A percentile compares a stretch with the other conserved stretches of the same genome.
These are phyloP conservation scores for Knoxdaviesia capensis DNA, from an alignment of 2,329 filamentous ascomycete genomes.

Conservation along the genomic window DNA sequence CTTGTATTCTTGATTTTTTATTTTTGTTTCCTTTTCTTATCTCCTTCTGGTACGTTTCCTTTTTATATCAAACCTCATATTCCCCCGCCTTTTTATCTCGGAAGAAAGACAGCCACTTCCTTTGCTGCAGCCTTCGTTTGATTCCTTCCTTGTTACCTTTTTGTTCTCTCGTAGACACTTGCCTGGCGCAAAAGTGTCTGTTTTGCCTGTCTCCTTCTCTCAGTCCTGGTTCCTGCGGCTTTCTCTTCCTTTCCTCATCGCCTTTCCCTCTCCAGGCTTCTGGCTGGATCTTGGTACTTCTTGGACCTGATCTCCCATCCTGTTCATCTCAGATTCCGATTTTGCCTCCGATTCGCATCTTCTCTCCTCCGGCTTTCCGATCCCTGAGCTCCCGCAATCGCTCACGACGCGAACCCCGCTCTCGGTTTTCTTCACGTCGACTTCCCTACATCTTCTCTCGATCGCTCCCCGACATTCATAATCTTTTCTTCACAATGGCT, in stretches of 20 bases:
- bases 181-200: constrained; percentile 2
- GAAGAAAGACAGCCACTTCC: too few species aligned
- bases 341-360: too few species aligned
- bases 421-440: neutral
- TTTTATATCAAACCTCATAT: neutral
- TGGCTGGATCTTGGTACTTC: too few species aligned
- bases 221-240: too few species aligned
- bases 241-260: too few species aligned
- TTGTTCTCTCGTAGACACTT: constrained; percentile 1
- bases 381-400: neutral
- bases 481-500: constrained; percentile 13
- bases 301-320: too few species aligned
- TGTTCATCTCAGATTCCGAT: too few species aligned
- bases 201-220: neutral
- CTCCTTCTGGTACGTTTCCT: constrained; percentile 1
- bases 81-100: too few species aligned
- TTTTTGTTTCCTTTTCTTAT: constrained; percentile 1
- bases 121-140: too few species aligned
- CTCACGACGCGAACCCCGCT: neutral
- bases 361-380: too few species aligned
- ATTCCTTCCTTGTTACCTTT: neutral
- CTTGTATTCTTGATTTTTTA: neutral
- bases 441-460: neutral
- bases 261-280: too few species aligned
- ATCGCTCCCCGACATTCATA: neutral